These are phyloP conservation scores for Funneliformis geosporum DNA, from an alignment of 192 early-diverging fungal species.

Conservation along the genomic window DNA sequence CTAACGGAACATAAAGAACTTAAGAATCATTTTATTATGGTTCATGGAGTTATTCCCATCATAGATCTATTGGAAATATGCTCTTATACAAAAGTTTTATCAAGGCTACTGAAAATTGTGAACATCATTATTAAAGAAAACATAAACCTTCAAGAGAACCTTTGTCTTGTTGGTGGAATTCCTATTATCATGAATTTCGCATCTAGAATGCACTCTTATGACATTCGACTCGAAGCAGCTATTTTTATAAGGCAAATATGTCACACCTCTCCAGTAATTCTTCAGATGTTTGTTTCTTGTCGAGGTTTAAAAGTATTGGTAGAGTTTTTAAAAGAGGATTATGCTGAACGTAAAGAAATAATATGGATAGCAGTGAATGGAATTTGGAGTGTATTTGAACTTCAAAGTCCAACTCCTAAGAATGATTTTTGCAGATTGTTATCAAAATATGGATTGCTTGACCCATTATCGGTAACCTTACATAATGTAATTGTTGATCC, in stretches of 20 bases:
- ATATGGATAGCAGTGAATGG: constrained; percentile 56
- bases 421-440: constrained; percentile 61
- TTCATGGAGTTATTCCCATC: constrained; percentile 50
- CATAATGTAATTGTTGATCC: constrained; percentile 44
- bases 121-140: constrained; percentile 46
- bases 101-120: constrained; percentile 40
- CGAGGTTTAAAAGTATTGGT: constrained; percentile 52
- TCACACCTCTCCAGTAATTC: constrained; percentile 44
- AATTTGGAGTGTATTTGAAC: constrained; percentile 53
- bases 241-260: constrained; percentile 56
- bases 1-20: constrained; percentile 46
- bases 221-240: constrained; percentile 51
- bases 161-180: constrained; percentile 59
- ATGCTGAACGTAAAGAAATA: constrained; percentile 47
- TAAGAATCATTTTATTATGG: constrained; percentile 45
- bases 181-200: constrained; percentile 51
- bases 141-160: constrained; percentile 48
- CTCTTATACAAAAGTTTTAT: constrained; percentile 33
- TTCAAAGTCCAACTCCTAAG: constrained; percentile 55
- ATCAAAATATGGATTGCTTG: constrained; percentile 54
- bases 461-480: constrained; percentile 44
- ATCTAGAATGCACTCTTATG: constrained; percentile 38
- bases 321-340: constrained; percentile 51
- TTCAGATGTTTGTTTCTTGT: constrained; percentile 64
- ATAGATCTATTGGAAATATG: constrained; percentile 51